Evolutionary conservation across 441 rosid genomes (phyloP), one percentile per base, ranked within the genome.

Genomic region (Jatropha multifida): DNA sequence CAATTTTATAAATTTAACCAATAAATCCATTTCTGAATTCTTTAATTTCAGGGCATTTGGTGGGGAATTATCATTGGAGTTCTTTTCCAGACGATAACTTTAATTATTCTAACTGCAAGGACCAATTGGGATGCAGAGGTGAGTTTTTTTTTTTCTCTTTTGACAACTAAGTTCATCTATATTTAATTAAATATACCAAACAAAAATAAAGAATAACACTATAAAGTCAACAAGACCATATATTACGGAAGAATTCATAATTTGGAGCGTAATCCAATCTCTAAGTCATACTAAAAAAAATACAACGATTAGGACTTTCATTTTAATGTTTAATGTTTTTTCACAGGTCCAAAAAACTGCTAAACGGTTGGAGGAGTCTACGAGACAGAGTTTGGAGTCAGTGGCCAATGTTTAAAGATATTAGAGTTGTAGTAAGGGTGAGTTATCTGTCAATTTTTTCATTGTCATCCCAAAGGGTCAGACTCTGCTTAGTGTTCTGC

Each of bases 21-120:
- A 60, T 44, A 17, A 23, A 44, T 2, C 3, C 9, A 26, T 42
- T 9, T 8, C 7, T n/a, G 46, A 18, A 0, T 4, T 49, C 4
- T 23, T 32, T 38, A 20, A 32, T 64, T 71, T 66, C 88, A 94
- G 97, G 99, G 99, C 23, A 93, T 94, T 68, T 93, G 99, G 99
- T 94, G 90, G 96, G 99, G 98, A 10, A 86, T 94, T 93, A 84
- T 95, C 37, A 74, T 83, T 26, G 99, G 99, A 74, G 98, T 93
- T 68, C 40, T 87, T 48, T 85, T 90, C 65, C 99, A 95, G 72
- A 91, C 99, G 38, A 17, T 63, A 26, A 85, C 94, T 69, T 81
- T 94, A 56, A 79, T 90, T 41, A 77, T 93, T 73, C 81, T 94
- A 37, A 94, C 99, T 14, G 92, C 90, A 27, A 89, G 88, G 82